These are phyloP conservation scores for Geopyxis carbonaria DNA, from an alignment of 495 filamentous ascomycete genomes.

Conservation along the genomic window DNA sequence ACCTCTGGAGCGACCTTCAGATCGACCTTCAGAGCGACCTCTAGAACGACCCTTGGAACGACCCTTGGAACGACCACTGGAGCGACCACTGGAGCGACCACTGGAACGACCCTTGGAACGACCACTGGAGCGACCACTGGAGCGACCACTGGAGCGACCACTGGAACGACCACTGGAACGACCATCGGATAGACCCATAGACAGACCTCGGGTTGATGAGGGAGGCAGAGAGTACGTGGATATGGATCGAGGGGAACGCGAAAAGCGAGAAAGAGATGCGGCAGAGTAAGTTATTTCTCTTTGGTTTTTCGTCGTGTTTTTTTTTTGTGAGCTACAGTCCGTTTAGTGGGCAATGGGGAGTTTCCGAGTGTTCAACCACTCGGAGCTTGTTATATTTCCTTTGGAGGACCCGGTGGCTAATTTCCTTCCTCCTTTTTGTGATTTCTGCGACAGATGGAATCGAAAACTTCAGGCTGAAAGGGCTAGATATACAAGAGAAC, in stretches of 20 bases:
- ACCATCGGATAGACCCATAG: not conserved
- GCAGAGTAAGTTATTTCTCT: constrained; percentile 23
- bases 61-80: no score
- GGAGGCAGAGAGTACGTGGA: not conserved
- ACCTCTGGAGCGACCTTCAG: no score
- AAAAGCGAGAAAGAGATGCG: constrained; percentile 23
- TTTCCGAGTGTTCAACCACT: no score
- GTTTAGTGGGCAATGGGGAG: no score
- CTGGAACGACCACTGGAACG: not conserved
- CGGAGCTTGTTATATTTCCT: constrained; percentile 11
- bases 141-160: no score
- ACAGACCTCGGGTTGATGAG: constrained; percentile 3
- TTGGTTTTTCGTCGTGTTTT: constrained; percentile 8
- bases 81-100: no score
- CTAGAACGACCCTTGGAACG: no score
- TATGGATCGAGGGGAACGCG: constrained; percentile 2
- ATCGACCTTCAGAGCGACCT: no score
- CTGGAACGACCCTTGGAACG: no score
- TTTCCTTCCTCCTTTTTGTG: constrained; percentile 23
- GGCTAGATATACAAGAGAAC: constrained; percentile 20
- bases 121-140: no score
- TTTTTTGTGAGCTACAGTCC: constrained; percentile 8
- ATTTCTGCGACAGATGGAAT: constrained; percentile 25
- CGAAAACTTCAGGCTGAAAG: constrained; percentile 27
- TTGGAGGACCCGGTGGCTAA: constrained; percentile 24